phyloP scores from a whole-genome alignment of 352 stramenopile species.

The Globisporangium abappressorium region DNA sequence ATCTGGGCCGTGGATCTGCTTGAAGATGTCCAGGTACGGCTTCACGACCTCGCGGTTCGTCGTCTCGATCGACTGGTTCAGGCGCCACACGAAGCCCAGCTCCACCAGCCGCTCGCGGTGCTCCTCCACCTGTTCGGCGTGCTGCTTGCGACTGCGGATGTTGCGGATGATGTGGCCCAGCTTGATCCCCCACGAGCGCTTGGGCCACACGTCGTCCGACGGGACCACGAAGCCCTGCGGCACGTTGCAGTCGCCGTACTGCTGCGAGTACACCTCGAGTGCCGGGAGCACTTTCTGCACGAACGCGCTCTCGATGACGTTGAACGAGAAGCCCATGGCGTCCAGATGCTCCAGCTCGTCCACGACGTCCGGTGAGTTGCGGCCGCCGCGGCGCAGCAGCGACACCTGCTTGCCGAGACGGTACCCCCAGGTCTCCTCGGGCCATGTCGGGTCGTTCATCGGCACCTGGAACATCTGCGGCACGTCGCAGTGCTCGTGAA shows the following conservation, averaged over 20 bases:
- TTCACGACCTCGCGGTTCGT: slow-evolving; percentile 57
- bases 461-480: slow-evolving; percentile 89
- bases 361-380: slow-evolving; percentile 31
- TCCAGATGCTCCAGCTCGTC: slow-evolving; percentile 60
- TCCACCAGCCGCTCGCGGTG: slow-evolving; percentile 77
- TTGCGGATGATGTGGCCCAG: slow-evolving; percentile 88
- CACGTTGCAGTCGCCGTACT: slow-evolving; percentile 86
- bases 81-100: slow-evolving; percentile 91
- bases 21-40: slow-evolving; percentile 71
- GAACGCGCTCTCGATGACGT: slow-evolving; percentile 59
- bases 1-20: slow-evolving; percentile 67
- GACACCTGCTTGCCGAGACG: slow-evolving; percentile 84
- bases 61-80: slow-evolving; percentile 46
- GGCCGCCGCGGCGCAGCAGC: slow-evolving; percentile 48
- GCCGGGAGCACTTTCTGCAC: slow-evolving; percentile 60
- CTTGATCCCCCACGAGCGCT: slow-evolving; percentile 80
- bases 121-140: slow-evolving; percentile 82
- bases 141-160: slow-evolving; percentile 86
- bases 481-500: slow-evolving; percentile 88
- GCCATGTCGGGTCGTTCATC: slow-evolving; percentile 64
- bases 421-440: slow-evolving; percentile 77
- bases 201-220: slow-evolving; percentile 66
- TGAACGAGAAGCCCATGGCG: slow-evolving; percentile 66
- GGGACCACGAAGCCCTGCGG: slow-evolving; percentile 90
- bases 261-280: slow-evolving; percentile 78